phyloP scores from a whole-genome alignment of 306 rosid species.

The Elaeagnus macrophylla region DNA sequence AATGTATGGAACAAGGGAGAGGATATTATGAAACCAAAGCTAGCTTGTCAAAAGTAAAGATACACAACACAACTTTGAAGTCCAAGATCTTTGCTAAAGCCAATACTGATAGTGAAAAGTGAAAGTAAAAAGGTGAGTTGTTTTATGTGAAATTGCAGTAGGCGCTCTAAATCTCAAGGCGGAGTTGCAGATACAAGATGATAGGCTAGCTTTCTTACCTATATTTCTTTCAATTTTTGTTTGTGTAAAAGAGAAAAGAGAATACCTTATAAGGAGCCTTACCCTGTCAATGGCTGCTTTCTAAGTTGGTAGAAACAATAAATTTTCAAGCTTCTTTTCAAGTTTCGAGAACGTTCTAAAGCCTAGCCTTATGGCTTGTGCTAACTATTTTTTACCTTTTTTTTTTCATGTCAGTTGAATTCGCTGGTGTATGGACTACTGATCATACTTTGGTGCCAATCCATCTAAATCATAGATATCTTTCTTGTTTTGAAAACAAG shows the following conservation, averaged over 20 bases:
- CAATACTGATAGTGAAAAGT: constrained; percentile 20
- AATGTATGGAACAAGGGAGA: constrained; percentile 12
- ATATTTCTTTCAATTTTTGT: too few species aligned
- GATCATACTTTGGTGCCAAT: not conserved
- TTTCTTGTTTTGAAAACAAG: too few species aligned
- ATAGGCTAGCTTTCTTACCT: too few species aligned
- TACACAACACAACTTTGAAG: constrained; percentile 18
- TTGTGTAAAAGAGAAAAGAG: too few species aligned
- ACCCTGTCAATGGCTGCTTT: too few species aligned
- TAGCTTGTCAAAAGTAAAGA: constrained; percentile 8
- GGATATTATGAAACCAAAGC: constrained; percentile 4
- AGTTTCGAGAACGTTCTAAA: too few species aligned
- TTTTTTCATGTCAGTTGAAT: not conserved
- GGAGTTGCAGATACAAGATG: not conserved
- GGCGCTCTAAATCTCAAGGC: not conserved
- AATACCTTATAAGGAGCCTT: too few species aligned
- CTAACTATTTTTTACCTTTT: not conserved
- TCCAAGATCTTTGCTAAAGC: constrained; percentile 22
- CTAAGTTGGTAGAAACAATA: too few species aligned
- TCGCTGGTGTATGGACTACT: not conserved
- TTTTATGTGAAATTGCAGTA: constrained; percentile 14
- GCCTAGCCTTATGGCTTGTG: not conserved
- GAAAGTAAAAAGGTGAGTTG: constrained; percentile 17
- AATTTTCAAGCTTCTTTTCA: too few species aligned
- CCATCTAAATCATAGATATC: too few species aligned